Evolutionary conservation across 1,284 basidiomycete species (phyloP), one percentile per base, ranked within the genome.

Genomic region (Caloboletus firmus): DNA sequence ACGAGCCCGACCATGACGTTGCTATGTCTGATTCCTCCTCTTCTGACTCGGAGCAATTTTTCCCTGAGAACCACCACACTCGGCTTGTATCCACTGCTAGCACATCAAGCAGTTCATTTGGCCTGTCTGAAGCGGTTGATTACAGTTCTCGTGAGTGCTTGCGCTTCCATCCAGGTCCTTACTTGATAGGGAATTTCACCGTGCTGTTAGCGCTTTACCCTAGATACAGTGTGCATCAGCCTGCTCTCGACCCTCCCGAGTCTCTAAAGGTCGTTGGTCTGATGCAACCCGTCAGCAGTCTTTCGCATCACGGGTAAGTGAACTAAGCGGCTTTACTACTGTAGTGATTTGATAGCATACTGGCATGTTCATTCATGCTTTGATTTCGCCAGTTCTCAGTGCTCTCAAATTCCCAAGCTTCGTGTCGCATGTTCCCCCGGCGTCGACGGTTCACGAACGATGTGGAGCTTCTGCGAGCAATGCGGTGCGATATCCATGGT

Each of bases 401-500:
- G 89, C 64, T 83, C 82, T 32, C 87, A 89, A 71, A 89, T 92
- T 57, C 89, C 89, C 15, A 91, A 86, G 68, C 78, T 87, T 59
- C 81, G 83, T 59, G 74, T 87, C 52, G 83, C 85, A 37, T 87
- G 85, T 59, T 80, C 83, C 43, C 69, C 83, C 26, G 79, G 82
- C 51, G 68, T 77, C 54, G 80, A 80, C 55, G 85, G 84, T 59
- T 77, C 78, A 67, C 76, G 85, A 61, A 85, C 88, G 28, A 91
- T 92, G 85, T 92, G 89, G 89, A 87, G 84, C 61, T 85, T 87
- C 69, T 92, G 89, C 71, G 87, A 91, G 77, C 80, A 90, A 76
- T 92, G 89, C 68, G 89, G 89, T 71, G 85, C 89, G 54, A 90
- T 92, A 70, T 88, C 88, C 63, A 91, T 91, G 84, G 86, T 92